Evolutionary conservation across 2,329 filamentous ascomycete species (phyloP).

Genomic region (Xenoacremonium recifei): DNA sequence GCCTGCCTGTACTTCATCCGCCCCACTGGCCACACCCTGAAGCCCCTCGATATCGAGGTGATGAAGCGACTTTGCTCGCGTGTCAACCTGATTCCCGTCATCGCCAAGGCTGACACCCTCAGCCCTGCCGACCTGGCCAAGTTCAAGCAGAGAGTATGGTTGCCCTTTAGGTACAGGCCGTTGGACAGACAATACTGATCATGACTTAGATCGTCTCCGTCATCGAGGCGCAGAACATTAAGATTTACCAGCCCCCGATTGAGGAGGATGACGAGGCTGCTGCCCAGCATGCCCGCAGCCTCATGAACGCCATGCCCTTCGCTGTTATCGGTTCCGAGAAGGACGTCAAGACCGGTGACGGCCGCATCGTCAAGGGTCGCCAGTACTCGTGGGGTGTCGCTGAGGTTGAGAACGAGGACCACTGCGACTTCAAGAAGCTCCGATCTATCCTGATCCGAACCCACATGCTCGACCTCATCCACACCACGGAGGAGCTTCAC

Average conservation of each 20-base stretch:
- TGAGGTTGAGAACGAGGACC: conserved; percentile 99
- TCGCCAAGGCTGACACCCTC: conserved; percentile 97
- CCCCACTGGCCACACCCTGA: conserved; percentile 95
- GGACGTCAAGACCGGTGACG: conserved; percentile 94
- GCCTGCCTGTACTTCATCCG: conserved; percentile 99
- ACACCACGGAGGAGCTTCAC: conserved; percentile 98
- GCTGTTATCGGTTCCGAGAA: conserved; percentile 99
- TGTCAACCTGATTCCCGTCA: conserved; percentile 97
- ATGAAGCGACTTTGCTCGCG: conserved; percentile 99
- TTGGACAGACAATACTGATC: too few species aligned
- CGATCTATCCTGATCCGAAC: conserved; percentile 98
- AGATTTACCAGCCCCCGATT: conserved; percentile 96
- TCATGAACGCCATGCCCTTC: conserved; percentile 98
- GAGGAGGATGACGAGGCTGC: conserved; percentile 98
- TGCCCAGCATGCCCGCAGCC: conserved; percentile 87
- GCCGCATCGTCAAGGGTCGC: conserved; percentile 95
- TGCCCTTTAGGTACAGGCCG: too few species aligned
- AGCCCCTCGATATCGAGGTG: conserved; percentile 98
- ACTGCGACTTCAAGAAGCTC: conserved; percentile 99
- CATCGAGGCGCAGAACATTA: conserved; percentile 97
- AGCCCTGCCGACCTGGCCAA: conserved; percentile 87
- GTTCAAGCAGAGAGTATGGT: conserved; percentile 92
- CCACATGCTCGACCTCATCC: conserved; percentile 99
- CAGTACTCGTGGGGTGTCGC: conserved; percentile 99
- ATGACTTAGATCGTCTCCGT: conserved; percentile 77